Evolutionary conservation across 192 early-diverging fungal species (phyloP), one percentile per base, ranked within the genome.

Genomic region (Phlyctochytrium bullatum): DNA sequence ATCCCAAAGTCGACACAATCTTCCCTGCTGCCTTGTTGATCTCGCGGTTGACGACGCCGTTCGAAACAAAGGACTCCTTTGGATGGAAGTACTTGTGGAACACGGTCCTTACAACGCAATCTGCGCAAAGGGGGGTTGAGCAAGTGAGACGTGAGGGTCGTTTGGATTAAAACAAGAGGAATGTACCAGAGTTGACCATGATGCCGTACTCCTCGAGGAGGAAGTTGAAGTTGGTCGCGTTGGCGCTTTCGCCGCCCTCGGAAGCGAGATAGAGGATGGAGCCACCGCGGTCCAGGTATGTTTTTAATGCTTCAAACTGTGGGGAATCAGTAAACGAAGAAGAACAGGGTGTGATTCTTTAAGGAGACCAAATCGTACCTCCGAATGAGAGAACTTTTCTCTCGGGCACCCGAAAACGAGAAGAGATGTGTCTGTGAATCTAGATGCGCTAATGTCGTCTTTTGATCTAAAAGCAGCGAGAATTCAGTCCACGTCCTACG

Each of bases 1-100:
- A n/a, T n/a, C n/a, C n/a, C n/a, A n/a, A n/a, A n/a, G n/a, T n/a
- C n/a, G n/a, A n/a, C n/a, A n/a, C n/a, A 78, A 73, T 52, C 69
- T 76, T 59, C 69, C 73, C 20, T 14, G 40, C 40, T 14, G 40
- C 40, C 40, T 47, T 47, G 20, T 47, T 47, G 40, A 47, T 47
- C 40, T 47, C 40, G 10, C 40, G 40, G 20, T 47, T 47, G 10
- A 47, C 40, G 20, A 47, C 20, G 40, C 40, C 40, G 40, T 47
- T 47, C 20, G 40, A 47, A 47, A 47, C 20, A 47, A 47, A 47
- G 20, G 40, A 6, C 20, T 47, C 40, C 40, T 47, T 47, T 47
- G 40, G 40, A 20, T 47, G 40, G 10, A 47, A 20, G 20, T 47
- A 47, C 40, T 47, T 47, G 40, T 47, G 40, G 20, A 14, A 47